A percentile compares a stretch with the other conserved stretches of the same genome.
These are phyloP conservation scores for Calonectria pseudoturangicola DNA, from an alignment of 2,329 filamentous ascomycete species.

Conservation along the genomic window DNA sequence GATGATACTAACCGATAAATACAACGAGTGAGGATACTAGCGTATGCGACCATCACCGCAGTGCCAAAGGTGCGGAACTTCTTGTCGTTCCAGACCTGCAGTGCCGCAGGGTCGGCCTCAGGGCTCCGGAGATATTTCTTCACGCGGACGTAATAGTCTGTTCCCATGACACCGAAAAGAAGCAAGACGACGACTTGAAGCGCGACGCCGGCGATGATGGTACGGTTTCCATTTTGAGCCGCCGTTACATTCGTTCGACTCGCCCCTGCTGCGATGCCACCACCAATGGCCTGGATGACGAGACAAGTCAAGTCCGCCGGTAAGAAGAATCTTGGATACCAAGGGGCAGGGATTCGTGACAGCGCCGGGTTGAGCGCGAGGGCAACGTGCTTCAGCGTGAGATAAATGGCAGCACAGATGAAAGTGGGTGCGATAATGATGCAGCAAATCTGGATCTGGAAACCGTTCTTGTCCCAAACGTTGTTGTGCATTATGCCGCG, in stretches of 20 bases:
- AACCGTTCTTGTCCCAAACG: slow-evolving; percentile 72
- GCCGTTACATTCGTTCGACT: slow-evolving; percentile 62
- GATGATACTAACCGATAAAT: slow-evolving; percentile 69
- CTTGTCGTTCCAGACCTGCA: slow-evolving; percentile 64
- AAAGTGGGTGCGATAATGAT: slow-evolving; percentile 77
- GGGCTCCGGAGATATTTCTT: slow-evolving; percentile 60
- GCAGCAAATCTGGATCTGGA: slow-evolving; percentile 75
- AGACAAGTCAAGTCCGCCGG: slow-evolving; percentile 75
- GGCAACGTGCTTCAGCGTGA: slow-evolving; percentile 77
- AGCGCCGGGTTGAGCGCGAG: slow-evolving; percentile 68
- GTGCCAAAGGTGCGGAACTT: slow-evolving; percentile 66
- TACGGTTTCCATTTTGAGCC: slow-evolving; percentile 67
- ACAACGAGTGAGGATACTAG: slow-evolving; percentile 69
- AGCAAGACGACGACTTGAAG: slow-evolving; percentile 72
- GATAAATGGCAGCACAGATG: slow-evolving; percentile 78
- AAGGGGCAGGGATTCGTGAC: slow-evolving; percentile 70
- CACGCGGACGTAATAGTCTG: slow-evolving; percentile 68
- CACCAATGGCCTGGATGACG: slow-evolving; percentile 75
- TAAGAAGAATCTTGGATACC: slow-evolving; percentile 76
- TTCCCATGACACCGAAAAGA: slow-evolving; percentile 65
- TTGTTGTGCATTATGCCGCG: slow-evolving; percentile 70
- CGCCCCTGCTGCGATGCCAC: slow-evolving; percentile 72
- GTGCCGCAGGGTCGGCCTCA: slow-evolving; percentile 56
- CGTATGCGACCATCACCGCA: slow-evolving; percentile 67
- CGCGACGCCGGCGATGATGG: slow-evolving; percentile 73